A percentile compares a stretch with the other conserved stretches of the same genome.
phyloP scores from a whole-genome alignment of 148 eudicot species.

The Heliamphora exappendiculata region DNA sequence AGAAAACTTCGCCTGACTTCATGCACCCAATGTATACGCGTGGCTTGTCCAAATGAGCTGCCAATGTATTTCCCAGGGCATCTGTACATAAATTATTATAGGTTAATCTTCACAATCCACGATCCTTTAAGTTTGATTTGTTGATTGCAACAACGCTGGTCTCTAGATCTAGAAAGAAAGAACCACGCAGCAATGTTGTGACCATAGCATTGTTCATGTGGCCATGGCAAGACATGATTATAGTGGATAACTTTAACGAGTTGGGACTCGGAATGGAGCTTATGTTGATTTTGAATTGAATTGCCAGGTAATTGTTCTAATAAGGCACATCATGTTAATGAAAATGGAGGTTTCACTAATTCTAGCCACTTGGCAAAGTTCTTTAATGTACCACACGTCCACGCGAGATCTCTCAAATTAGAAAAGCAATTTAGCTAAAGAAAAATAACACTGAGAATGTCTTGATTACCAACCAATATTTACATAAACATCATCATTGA shows the following conservation, averaged over 20 bases:
- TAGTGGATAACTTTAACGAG: neutral
- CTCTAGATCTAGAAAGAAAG: neutral
- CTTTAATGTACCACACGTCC: neutral
- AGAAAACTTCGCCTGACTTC: constrained; percentile 91
- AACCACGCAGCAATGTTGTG: neutral
- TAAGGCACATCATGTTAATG: neutral
- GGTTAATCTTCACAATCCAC: neutral
- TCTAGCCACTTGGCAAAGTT: neutral
- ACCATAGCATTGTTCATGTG: neutral
- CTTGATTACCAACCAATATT: constrained; percentile 49
- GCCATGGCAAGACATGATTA: neutral
- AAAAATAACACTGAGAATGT: neutral
- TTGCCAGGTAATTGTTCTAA: constrained; percentile 3
- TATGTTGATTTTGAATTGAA: constrained; percentile 2
- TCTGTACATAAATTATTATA: constrained; percentile 33
- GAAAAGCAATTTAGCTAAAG: neutral
- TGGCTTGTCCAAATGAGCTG: constrained; percentile 60
- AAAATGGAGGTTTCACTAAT: neutral
- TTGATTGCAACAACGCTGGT: neutral
- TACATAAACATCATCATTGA: constrained; percentile 75
- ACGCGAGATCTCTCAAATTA: neutral
- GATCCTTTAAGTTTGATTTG: neutral
- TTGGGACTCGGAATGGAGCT: neutral
- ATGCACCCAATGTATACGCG: constrained; percentile 86
- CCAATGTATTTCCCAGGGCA: constrained; percentile 61